Conservation (phyloP, 306 rosid genomes). For the Luffa aegyptiaca region DNA sequence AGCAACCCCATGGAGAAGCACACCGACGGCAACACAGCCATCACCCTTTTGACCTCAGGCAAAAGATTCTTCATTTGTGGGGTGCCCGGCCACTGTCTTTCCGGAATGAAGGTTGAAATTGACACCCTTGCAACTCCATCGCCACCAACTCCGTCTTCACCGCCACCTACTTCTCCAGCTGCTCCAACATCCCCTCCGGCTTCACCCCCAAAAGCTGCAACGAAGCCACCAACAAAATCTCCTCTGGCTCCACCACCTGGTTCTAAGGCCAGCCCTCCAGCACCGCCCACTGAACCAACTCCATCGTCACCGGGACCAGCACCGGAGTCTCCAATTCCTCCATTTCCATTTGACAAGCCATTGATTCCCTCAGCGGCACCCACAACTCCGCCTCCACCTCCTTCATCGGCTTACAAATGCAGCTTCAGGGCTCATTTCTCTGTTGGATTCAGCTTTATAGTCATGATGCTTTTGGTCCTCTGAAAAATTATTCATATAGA, state of each 20-base stretch:
- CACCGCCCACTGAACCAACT: conserved; percentile 17
- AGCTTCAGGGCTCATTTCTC: conserved; percentile 19
- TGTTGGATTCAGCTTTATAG: conserved; percentile 21
- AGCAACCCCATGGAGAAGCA: conserved; percentile 39
- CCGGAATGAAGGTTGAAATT: conserved; percentile 71
- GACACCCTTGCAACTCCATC: conserved; percentile 50
- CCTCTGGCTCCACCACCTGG: conserved; percentile 23
- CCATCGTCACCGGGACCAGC: background rate
- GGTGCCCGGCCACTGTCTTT: conserved; percentile 47
- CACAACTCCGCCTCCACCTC: conserved; percentile 3
- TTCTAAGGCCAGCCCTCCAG: background rate
- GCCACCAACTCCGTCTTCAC: conserved; percentile 15
- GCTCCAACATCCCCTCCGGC: conserved; percentile 6
- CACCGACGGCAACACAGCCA: conserved; percentile 47
- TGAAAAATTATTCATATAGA: conserved; percentile 1
- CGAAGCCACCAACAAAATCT: conserved; percentile 21
- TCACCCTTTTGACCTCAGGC: conserved; percentile 57
- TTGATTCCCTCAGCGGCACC: background rate
- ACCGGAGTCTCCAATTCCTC: background rate
- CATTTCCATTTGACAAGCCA: background rate
- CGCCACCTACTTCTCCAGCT: conserved; percentile 19
- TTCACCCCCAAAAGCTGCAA: conserved; percentile 11
- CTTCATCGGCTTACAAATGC: conserved; percentile 25
- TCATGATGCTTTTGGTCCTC: conserved; percentile 25
- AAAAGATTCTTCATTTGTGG: conserved; percentile 86